Base-by-base conservation (phyloP, 108 stramenopile species). In the Cyclotella choctawhatcheeana region DNA sequence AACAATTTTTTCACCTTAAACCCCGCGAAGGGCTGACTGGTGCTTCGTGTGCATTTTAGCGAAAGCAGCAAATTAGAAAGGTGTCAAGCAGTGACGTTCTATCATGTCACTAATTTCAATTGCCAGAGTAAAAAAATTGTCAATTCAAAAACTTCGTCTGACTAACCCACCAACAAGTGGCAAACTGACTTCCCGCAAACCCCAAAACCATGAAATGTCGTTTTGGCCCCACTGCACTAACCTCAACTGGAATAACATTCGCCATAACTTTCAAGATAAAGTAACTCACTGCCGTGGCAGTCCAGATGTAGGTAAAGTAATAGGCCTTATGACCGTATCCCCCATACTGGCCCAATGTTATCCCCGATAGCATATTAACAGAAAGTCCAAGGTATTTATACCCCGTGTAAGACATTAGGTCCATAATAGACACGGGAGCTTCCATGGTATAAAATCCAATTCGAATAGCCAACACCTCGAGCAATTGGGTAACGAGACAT, bases 201-300 rank as follows among this genome's bases (percentile, higher is more conserved):
- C 76, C 93, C 71, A 96, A 60, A 18, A 96, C 96, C 84, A 96
- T 84, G 14, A 96, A 71, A 64, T 94, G 88, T 43, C 92, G 83
- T 56, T 94, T 96, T 50, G 90, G 90, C 27, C 93, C 93, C 10
- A 74, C 79, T 7, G 86, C 61, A 45, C 84, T 74, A 54, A 89
- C 92, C 22, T 67, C 73, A 6, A 62, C 40, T 0, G 91, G 91
- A 59, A 94, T 89, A 50, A 80, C 85, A 77, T 93, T 91, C 32
- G 87, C 87, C 91, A 93, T 93, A n/a, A 91, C 91, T 77, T 93
- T 93, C 62, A 94, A 69, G 80, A 93, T 93, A 59, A 96, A 96
- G 63, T 74, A 96, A 26, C 82, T 78, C 13, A 87, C 73, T 7
- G 92, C 88, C 58, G 87, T 83, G 2, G 91, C 93, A 48, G 96